phyloP scores from a whole-genome alignment of 2,329 filamentous ascomycete genomes.

The Ustilaginoidea virens region DNA sequence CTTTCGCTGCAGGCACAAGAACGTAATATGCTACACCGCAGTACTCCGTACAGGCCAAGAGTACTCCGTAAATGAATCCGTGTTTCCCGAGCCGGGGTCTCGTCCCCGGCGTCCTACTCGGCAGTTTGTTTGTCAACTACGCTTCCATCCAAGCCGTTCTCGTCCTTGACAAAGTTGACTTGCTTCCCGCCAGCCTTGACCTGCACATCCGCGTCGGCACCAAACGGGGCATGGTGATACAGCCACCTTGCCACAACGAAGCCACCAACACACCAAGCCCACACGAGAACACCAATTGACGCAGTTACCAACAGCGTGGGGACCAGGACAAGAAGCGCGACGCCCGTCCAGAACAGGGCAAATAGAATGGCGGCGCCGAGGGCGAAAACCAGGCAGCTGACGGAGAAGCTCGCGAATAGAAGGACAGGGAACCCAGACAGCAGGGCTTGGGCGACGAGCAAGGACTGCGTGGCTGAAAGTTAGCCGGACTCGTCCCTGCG shows the following conservation, averaged over 20 bases:
- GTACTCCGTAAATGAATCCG: too few species aligned
- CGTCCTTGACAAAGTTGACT: constrained; percentile 9
- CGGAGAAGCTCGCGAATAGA: constrained; percentile 51
- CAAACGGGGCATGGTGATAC: constrained; percentile 21
- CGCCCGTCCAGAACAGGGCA: constrained; percentile 49
- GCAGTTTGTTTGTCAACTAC: neutral
- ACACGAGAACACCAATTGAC: constrained; percentile 45
- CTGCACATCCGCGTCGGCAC: constrained; percentile 7
- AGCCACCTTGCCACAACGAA: constrained; percentile 35
- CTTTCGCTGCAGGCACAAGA: too few species aligned
- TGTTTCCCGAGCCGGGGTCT: too few species aligned
- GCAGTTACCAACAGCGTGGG: constrained; percentile 54
- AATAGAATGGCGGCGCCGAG: constrained; percentile 47
- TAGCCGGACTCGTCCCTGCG: too few species aligned
- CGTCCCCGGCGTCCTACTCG: too few species aligned
- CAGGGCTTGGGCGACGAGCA: constrained; percentile 48
- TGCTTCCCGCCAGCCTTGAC: constrained; percentile 9
- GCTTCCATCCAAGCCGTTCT: constrained; percentile 10
- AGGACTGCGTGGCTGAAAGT: constrained; percentile 33
- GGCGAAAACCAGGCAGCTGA: constrained; percentile 47
- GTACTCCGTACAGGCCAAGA: too few species aligned
- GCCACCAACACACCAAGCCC: constrained; percentile 48
- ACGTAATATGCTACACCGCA: too few species aligned
- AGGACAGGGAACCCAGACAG: constrained; percentile 52
- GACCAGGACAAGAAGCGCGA: constrained; percentile 52